A percentile compares a stretch with the other conserved stretches of the same genome.
phyloP scores from a whole-genome alignment of 2,329 filamentous ascomycete species.

The Didymella segeticola region DNA sequence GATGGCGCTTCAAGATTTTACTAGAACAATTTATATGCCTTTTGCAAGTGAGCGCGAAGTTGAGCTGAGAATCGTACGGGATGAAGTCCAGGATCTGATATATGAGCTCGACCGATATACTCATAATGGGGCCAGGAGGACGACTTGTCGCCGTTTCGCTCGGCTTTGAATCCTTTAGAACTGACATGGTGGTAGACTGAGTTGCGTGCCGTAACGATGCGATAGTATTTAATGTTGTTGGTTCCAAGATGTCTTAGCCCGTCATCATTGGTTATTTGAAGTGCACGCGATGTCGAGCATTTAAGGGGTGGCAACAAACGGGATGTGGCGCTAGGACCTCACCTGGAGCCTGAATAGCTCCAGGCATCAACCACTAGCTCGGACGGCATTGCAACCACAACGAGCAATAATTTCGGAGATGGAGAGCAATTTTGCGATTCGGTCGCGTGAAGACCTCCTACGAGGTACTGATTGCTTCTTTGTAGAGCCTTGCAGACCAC shows the following conservation, averaged over 20 bases:
- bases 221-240: background rate
- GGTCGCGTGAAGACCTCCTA: too few species aligned
- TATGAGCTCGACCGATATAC: slow-evolving; percentile 11
- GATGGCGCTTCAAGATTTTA: slow-evolving; percentile 17
- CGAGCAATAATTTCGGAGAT: background rate
- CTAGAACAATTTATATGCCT: slow-evolving; percentile 5
- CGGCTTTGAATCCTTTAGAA: background rate
- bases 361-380: slow-evolving; percentile 3
- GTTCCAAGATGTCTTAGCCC: too few species aligned
- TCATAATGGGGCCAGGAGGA: slow-evolving; percentile 1
- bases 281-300: background rate
- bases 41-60: slow-evolving; percentile 22
- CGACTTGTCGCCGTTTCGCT: background rate
- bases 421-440: background rate
- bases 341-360: slow-evolving; percentile 6
- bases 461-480: background rate
- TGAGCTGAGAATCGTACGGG: slow-evolving; percentile 11
- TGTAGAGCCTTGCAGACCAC: too few species aligned
- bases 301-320: background rate
- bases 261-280: background rate
- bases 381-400: too few species aligned
- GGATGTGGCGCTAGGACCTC: slow-evolving; percentile 1
- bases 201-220: background rate
- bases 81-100: slow-evolving; percentile 15
- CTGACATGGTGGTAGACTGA: background rate